Base-by-base conservation (phyloP, 306 rosid species). In the Morella rubra region DNA sequence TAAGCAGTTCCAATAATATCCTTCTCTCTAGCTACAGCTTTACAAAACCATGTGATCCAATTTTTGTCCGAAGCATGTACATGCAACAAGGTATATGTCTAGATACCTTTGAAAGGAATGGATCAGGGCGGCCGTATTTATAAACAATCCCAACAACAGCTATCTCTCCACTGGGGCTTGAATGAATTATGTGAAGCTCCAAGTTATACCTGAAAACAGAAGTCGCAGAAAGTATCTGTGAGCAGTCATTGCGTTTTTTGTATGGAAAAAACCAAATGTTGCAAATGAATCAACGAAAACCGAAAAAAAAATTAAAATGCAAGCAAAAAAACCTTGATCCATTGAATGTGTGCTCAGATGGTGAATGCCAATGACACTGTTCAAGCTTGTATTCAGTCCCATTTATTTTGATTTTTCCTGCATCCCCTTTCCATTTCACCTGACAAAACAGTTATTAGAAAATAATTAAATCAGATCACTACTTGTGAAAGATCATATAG, bases 301-400 rank as follows among this genome's bases (percentile, higher is more conserved):
- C 37, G 16, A 13, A n/a, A 3, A 19, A 18, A 16, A 7, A n/a
- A n/a, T n/a, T 9, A 44, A 54, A 54, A 68, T 44, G 58, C 3
- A 61, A 65, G n/a, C 41, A n/a, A 42, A 69, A 62, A 52, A 69
- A 91, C 97, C 89, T 89, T 76, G 69, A 6, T 83, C 90, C 97
- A 54, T 89, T 86, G 50, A 93, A 76, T 0, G 87, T 87, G 81
- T 93, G 98, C 77, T 93, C 98, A 24, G 98, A 85, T 45, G 96
- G 96, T 73, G 92, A 56, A 68, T 93, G 98, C 98, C 97, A 93
- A 87, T 93, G 98, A 56, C 87, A 84, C 13, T 93, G 96, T 14
- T 13, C 0, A 53, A 91, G 54, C 3, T 69, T 85, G 85, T 85
- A 93, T 14, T 79, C 20, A 45, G 87, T 90, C 51, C 92, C 92